phyloP scores from a whole-genome alignment of 352 stramenopile genomes.

The Blastocystis sp. region DNA sequence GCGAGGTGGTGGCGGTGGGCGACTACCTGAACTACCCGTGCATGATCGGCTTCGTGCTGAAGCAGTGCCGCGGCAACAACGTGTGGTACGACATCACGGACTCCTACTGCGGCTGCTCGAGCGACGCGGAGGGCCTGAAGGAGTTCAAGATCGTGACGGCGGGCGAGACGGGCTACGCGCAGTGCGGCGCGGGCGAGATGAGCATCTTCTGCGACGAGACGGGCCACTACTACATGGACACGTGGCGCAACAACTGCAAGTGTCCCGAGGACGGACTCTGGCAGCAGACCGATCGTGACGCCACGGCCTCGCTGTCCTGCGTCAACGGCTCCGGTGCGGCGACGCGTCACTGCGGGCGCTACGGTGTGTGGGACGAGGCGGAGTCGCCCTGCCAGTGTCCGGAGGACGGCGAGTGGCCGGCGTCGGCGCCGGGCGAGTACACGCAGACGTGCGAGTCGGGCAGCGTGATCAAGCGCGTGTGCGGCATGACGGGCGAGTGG shows the following conservation, averaged over 20 bases:
- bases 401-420: not conserved
- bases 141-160: not conserved
- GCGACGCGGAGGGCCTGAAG: not conserved
- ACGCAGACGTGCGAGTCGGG: not conserved
- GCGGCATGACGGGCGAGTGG: constrained; percentile 1
- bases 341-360: not conserved
- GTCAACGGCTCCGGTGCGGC: not conserved
- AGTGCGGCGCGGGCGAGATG: constrained; percentile 17
- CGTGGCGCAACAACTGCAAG: constrained; percentile 24
- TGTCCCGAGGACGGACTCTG: constrained; percentile 25
- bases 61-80: constrained; percentile 40
- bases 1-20: constrained; percentile 8
- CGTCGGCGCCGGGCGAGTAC: not conserved
- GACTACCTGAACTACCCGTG: constrained; percentile 24
- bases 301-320: not conserved
- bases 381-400: not conserved
- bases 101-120: constrained; percentile 22
- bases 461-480: not conserved
- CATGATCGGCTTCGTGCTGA: constrained; percentile 35
- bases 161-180: not conserved
- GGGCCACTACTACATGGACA: not conserved
- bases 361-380: constrained; percentile 4
- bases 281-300: not conserved
- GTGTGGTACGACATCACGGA: constrained; percentile 16
- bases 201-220: constrained; percentile 9